Conservation (phyloP, 495 filamentous ascomycete species). For the Massariosphaeria phaeospora region DNA sequence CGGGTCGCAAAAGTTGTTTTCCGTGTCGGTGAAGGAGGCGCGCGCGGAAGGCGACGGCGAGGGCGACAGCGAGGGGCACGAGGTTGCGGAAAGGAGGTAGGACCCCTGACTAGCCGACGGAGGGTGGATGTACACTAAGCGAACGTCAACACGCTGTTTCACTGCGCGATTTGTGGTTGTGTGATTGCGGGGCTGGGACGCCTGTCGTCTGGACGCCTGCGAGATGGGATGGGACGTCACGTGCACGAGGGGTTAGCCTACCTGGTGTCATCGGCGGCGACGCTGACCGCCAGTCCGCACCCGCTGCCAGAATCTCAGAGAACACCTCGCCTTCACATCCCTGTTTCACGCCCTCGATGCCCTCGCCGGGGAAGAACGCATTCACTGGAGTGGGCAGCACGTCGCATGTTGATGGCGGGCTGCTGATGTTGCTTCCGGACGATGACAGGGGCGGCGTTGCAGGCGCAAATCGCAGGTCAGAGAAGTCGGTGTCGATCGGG, state of each 20-base stretch:
- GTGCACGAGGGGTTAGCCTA: conserved; percentile 48
- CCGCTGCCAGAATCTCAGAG: conserved; percentile 67
- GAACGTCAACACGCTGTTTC: conserved; percentile 1
- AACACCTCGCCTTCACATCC: conserved; percentile 70
- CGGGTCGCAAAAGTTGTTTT: conserved; percentile 87
- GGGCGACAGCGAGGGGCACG: conserved; percentile 83
- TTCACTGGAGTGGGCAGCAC: conserved; percentile 76
- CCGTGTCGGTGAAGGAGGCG: conserved; percentile 61
- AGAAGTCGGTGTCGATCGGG: conserved; percentile 72
- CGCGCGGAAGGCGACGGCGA: conserved; percentile 76
- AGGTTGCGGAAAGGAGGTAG: conserved; percentile 67
- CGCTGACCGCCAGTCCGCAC: conserved; percentile 68
- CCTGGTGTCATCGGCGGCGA: conserved; percentile 92
- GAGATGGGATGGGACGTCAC: background rate
- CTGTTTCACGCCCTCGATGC: conserved; percentile 75
- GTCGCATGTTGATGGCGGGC: conserved; percentile 72
- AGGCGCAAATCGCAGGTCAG: conserved; percentile 70
- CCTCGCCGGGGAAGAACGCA: conserved; percentile 68
- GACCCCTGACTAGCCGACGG: conserved; percentile 51
- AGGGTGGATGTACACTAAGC: conserved; percentile 76
- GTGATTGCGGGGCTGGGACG: background rate
- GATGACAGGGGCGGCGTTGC: conserved; percentile 85
- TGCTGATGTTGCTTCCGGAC: conserved; percentile 77
- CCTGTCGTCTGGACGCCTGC: background rate
- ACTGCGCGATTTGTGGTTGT: background rate